Percentiles rank a stretch among this genome's conserved stretches.
These are phyloP conservation scores for Pichia sp. DNA, from an alignment of 1,139 yeast genomes.

Conservation along the genomic window DNA sequence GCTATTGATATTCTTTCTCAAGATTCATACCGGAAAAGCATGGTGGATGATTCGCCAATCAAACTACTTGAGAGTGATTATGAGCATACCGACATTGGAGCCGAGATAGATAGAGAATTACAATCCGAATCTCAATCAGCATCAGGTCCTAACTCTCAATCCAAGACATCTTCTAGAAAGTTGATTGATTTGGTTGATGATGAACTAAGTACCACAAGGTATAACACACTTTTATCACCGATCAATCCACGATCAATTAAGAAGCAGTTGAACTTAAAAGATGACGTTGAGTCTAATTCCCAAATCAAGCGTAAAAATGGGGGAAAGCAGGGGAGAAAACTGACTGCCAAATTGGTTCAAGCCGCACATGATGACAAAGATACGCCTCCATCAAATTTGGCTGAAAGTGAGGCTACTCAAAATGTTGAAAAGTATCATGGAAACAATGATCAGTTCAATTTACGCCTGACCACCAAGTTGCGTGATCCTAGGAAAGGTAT, in stretches of 20 bases:
- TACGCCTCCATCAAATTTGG: neutral
- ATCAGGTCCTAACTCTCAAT: neutral
- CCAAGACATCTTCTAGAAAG: neutral
- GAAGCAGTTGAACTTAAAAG: neutral
- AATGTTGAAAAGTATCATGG: neutral
- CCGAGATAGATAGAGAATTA: conserved; percentile 3
- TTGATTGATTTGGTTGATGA: conserved; percentile 1
- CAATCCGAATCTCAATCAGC: neutral
- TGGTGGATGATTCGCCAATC: conserved; percentile 3
- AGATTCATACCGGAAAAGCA: conserved; percentile 7
- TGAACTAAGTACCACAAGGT: neutral
- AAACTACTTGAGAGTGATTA: conserved; percentile 9
- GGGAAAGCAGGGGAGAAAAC: neutral
- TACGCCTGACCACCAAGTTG: conserved; percentile 1
- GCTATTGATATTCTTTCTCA: conserved; percentile 7
- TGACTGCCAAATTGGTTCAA: neutral
- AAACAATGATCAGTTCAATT: neutral
- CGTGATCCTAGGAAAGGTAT: conserved; percentile 1
- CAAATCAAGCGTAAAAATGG: neutral
- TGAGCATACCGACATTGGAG: neutral
- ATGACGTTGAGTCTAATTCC: neutral
- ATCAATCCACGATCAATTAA: neutral
- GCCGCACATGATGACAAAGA: neutral
- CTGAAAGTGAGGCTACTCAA: neutral
- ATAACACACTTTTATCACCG: conserved; percentile 3